Evolutionary conservation across 768 basidiomycete genomes (phyloP).

Genomic region (Pholiota molesta): DNA sequence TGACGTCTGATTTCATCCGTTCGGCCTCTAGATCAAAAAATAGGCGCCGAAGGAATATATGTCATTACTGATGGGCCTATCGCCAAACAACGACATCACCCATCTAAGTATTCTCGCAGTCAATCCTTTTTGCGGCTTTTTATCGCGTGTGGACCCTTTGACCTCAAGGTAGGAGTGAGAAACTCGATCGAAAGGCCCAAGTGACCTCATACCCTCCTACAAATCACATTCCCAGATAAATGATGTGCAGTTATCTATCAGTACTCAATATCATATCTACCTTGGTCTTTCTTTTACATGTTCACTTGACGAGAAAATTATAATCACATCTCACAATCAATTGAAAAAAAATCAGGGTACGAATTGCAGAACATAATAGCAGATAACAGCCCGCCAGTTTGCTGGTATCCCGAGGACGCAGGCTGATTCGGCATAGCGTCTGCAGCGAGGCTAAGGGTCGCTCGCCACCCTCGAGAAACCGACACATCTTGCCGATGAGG

Average conservation of each 20-base stretch:
- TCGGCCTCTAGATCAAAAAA: not conserved
- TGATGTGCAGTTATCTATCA: not conserved
- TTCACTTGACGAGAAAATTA: not conserved
- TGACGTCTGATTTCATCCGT: not conserved
- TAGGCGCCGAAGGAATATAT: not conserved
- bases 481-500: not conserved
- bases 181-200: not conserved
- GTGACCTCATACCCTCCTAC: not conserved
- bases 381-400: not conserved
- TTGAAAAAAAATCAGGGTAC: not conserved
- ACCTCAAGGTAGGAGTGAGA: too few relatives aligned
- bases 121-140: not conserved
- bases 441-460: not conserved
- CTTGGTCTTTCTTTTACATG: not conserved
- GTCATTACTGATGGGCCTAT: not conserved
- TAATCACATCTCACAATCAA: not conserved
- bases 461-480: not conserved
- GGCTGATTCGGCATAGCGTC: not conserved
- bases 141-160: not conserved
- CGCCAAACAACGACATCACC: not conserved
- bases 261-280: not conserved
- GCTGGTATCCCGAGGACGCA: not conserved
- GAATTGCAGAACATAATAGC: not conserved
- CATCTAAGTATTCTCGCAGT: too few relatives aligned
- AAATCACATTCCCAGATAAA: not conserved